A percentile compares a stretch with the other conserved stretches of the same genome.
Evolutionary conservation across 306 rosid species (phyloP).

Genomic region (Acacia melanoxylon): DNA sequence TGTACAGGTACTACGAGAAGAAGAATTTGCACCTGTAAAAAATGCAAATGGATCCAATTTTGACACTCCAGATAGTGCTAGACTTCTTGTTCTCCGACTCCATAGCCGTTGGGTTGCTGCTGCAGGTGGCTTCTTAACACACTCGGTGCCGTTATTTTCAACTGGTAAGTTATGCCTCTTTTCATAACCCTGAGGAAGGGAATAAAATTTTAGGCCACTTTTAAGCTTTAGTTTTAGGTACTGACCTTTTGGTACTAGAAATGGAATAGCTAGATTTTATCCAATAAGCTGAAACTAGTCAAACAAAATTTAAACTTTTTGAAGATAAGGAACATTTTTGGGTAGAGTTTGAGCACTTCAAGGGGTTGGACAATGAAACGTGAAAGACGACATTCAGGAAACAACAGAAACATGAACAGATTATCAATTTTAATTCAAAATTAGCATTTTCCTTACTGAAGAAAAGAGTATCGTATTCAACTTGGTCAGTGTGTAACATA

Average conservation of each 20-base stretch:
- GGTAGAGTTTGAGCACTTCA: not conserved
- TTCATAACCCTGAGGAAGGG: not conserved
- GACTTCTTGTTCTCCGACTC: constrained; percentile 91
- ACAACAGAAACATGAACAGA: not conserved
- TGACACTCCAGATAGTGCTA: constrained; percentile 97
- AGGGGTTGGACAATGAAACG: not conserved
- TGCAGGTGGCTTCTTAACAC: constrained; percentile 98
- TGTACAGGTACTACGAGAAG: constrained; percentile 78
- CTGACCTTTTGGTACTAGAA: not conserved
- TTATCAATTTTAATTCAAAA: not conserved
- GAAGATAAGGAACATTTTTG: not conserved
- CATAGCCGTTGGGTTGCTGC: constrained; percentile 98
- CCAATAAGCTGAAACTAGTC: not conserved
- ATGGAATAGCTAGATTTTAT: not conserved
- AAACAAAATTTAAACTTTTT: not conserved
- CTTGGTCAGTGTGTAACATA: constrained; percentile 13
- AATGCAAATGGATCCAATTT: constrained; percentile 85
- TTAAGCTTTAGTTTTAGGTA: not conserved
- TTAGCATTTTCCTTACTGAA: not conserved
- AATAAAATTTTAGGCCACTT: not conserved
- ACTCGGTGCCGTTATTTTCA: constrained; percentile 92
- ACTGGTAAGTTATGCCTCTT: constrained; percentile 58
- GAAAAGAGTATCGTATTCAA: constrained; percentile 5
- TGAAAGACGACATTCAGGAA: not conserved
- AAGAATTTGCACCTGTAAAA: constrained; percentile 98